Evolutionary conservation across 306 rosid species (phyloP), one percentile per base, ranked within the genome.

Genomic region (Neltuma alba): DNA sequence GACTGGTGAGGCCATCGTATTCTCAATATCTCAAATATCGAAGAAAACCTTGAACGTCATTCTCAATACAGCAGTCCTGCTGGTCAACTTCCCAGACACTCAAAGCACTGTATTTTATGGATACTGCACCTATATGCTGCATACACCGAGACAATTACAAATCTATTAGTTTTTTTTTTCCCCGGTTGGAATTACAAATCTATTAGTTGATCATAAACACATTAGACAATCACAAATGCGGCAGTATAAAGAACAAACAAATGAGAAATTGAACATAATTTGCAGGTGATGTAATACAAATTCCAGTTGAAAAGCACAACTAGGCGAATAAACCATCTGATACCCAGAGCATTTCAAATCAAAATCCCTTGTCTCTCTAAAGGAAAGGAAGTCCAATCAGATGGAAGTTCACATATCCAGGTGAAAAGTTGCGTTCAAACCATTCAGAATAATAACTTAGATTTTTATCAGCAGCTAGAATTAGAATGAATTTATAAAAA

Each of bases 1-100:
- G 70, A 91, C 76, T 75, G 74, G 42, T 14, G 92, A 84, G 72
- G 85, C 87, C 98, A 91, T 89, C 82, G 41, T 77, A 70, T 64
- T 79, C 79, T 70, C 31, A n/a, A 67, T 80, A 82, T 75, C 77
- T 34, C 83, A 69, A 72, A 50, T 62, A 33, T 10, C 7, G 76
- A 82, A 28, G 20, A 50, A 82, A 78, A 60, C 83, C 73, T 86
- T 86, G 84, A 68, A 65, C 76, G 54, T 58, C 69, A 83, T 75
- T 83, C 80, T 75, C 37, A 61, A 83, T 71, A 38, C n/a, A 40
- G 63, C 75, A 66, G 67, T 48, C 33, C 30, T 15, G 36, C 38
- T 45, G 34, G n/a, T 70, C 37, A 41, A 83, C 65, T 38, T 78
- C 44, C 62, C 42, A 25, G 55, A 81, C 38, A 63, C 76, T 63